Base-by-base conservation (phyloP, 2,329 filamentous ascomycete species). In the Trichoderma simmonsii region DNA sequence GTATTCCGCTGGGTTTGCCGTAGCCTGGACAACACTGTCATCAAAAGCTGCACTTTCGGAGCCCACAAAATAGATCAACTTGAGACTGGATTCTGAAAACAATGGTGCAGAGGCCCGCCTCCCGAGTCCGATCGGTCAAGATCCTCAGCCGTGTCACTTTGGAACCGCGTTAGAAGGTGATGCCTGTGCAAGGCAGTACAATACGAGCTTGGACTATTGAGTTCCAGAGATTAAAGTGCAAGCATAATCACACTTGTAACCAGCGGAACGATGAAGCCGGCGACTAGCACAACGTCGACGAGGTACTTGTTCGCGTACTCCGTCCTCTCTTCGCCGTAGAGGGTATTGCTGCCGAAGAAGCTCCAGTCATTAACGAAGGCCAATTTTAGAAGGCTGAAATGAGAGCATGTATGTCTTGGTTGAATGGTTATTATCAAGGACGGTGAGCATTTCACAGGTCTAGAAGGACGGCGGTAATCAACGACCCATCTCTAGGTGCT, bases 251-350 rank as follows among this genome's bases (percentile, higher is more conserved):
- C 43, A 51, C 56, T 18, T 61, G 36, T 48, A 48, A 32, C 66
- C 66, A 51, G 43, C 66, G 66, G 66, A 61, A 51, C 56, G 56
- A 69, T 51, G 66, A 69, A 69, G 66, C 66, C 66, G 56, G 66
- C 36, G 36, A 51, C 56, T 34, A 69, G 56, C 56, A 60, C 56
- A 61, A 5, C 24, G 66, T 26, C 56, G 66, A 69, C 43, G 43
- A 30, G 39, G 39, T 32, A 36, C 39, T 61, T 32, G 24, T n/a
- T 62, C 66, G 66, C 57, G 66, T 62, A 62, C 66, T 70, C 66
- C 66, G 66, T 70, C 18, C 54, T 26, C 56, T 61, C 26, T 32
- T 60, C 26, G 26, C 26, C 56, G 24, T 64, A n/a, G 36, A 67
- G 51, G 51, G 21, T 43, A 59, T 59, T 67, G 51, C 51, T 57